Conservation (phyloP, 495 filamentous ascomycete species). For the Glonium stellatum region DNA sequence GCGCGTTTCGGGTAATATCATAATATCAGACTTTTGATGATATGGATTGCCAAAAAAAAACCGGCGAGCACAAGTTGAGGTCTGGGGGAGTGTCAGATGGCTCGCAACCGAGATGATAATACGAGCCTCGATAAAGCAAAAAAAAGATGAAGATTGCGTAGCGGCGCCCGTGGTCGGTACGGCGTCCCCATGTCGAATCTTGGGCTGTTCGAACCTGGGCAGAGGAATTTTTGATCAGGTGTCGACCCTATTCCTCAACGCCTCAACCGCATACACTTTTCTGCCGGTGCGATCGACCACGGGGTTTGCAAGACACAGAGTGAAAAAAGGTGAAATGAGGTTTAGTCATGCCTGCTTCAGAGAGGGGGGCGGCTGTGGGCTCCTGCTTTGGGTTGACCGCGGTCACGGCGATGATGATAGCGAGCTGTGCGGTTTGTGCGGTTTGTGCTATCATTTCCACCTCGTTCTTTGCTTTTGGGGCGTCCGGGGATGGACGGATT, state of each 20-base stretch:
- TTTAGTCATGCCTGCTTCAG: not conserved
- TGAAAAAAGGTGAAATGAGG: not conserved
- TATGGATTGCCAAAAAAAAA: not conserved
- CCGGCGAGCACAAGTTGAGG: not conserved
- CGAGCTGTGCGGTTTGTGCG: not conserved
- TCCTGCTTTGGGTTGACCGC: too few species aligned
- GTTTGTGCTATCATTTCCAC: conserved; percentile 6
- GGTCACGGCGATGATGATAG: not conserved
- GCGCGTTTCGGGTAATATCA: conserved; percentile 19
- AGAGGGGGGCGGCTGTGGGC: not conserved
- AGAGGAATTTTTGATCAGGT: too few species aligned
- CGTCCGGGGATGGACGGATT: conserved; percentile 9
- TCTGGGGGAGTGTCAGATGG: not conserved
- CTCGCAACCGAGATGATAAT: not conserved
- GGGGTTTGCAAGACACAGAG: too few species aligned
- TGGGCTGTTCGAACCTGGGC: not conserved
- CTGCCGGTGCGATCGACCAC: too few species aligned
- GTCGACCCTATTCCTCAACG: too few species aligned
- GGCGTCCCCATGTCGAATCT: not conserved
- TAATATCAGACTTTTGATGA: conserved; percentile 16
- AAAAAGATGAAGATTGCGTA: not conserved
- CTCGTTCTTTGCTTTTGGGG: conserved; percentile 12
- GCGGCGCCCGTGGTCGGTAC: not conserved
- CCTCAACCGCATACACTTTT: too few species aligned
- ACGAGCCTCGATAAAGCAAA: not conserved